Conservation (phyloP, 169 alveolate species). For the Amoebophrya sp. region DNA sequence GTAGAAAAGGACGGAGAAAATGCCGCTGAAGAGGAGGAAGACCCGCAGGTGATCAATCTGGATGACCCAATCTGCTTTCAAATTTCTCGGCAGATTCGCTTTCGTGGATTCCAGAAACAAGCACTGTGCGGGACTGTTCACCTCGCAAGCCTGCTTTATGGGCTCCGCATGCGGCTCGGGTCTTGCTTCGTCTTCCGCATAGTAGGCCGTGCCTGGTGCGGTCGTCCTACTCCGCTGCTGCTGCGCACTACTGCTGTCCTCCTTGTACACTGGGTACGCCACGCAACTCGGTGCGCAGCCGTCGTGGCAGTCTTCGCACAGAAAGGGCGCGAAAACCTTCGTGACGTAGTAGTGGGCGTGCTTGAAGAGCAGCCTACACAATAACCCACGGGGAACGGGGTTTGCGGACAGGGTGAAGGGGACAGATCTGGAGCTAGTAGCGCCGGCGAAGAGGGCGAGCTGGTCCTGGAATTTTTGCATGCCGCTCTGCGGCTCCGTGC, state of each 20-base stretch:
- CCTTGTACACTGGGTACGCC: no score
- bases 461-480: background rate
- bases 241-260: no score
- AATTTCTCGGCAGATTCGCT: background rate
- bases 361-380: background rate
- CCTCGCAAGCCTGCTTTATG: background rate
- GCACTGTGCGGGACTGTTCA: background rate
- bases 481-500: background rate
- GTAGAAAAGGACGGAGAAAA: background rate
- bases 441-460: background rate
- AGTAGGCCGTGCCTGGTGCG: no score
- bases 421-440: background rate
- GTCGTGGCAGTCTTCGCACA: background rate
- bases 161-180: background rate
- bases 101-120: background rate
- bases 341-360: background rate
- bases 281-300: background rate
- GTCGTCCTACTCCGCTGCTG: no score
- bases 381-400: background rate
- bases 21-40: background rate
- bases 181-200: no score
- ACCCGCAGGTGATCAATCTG: background rate
- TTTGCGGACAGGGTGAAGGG: background rate
- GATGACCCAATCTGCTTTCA: background rate
- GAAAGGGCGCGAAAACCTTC: background rate